Evolutionary conservation across 306 rosid species (phyloP).

Genomic region (Carpinus viminea): DNA sequence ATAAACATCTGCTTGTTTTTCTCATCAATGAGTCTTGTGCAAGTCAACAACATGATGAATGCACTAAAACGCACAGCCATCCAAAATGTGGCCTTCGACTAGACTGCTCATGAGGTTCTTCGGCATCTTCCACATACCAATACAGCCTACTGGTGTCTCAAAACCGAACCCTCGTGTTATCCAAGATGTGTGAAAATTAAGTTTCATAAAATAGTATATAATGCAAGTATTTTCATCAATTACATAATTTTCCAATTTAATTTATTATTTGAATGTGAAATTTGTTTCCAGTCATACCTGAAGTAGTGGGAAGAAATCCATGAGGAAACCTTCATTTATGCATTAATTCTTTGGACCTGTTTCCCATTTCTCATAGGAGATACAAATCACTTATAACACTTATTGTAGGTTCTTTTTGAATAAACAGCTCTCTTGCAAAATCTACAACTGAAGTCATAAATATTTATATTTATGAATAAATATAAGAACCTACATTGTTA

Average conservation of each 20-base stretch:
- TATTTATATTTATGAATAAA: no score
- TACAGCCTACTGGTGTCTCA: constrained; percentile 10
- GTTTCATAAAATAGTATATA: neutral
- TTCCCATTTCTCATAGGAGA: no score
- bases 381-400: no score
- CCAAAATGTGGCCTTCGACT: constrained; percentile 9
- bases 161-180: constrained; percentile 10
- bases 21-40: neutral
- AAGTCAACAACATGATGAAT: constrained; percentile 15
- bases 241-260: neutral
- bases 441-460: no score
- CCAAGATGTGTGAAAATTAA: constrained; percentile 8
- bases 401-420: no score
- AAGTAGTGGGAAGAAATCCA: no score
- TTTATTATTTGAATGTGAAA: constrained; percentile 16
- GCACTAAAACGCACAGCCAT: constrained; percentile 10
- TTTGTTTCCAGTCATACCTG: neutral
- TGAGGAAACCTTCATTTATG: no score
- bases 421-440: no score
- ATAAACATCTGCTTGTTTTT: neutral
- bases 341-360: no score
- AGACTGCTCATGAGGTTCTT: constrained; percentile 13
- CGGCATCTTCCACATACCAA: constrained; percentile 18
- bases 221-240: constrained; percentile 8
- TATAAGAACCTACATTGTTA: no score